Conservation (phyloP, 2,329 filamentous ascomycete species). For the Microascus cirrosus region DNA sequence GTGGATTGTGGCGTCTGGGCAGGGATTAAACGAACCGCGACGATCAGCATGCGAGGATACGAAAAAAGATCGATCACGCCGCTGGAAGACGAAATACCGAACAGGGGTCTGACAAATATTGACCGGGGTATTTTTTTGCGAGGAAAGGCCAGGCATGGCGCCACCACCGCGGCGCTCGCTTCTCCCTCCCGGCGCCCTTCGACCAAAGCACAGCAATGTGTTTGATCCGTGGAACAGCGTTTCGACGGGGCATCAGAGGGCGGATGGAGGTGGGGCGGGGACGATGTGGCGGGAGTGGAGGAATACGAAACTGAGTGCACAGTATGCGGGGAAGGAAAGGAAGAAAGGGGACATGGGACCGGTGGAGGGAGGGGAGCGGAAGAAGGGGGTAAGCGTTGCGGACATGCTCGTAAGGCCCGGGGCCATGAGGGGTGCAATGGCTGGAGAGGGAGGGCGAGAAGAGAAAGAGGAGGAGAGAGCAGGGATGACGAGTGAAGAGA, state of each 20-base stretch:
- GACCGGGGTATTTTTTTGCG: too few relatives aligned
- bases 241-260: conserved; percentile 67
- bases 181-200: conserved; percentile 24
- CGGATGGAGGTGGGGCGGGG: conserved; percentile 51
- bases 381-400: conserved; percentile 30
- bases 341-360: conserved; percentile 27
- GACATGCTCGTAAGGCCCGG: conserved; percentile 42
- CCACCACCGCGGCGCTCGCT: conserved; percentile 19
- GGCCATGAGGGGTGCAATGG: conserved; percentile 22
- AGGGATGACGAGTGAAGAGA: conserved; percentile 13
- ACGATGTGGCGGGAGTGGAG: conserved; percentile 57
- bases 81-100: too few relatives aligned
- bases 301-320: conserved; percentile 55
- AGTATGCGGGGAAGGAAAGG: conserved; percentile 49
- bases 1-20: too few relatives aligned
- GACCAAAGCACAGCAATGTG: conserved; percentile 7
- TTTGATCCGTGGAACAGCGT: conserved; percentile 66
- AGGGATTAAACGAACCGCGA: too few relatives aligned
- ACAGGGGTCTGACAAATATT: too few relatives aligned
- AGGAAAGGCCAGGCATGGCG: not conserved
- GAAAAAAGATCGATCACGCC: too few relatives aligned
- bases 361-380: conserved; percentile 19
- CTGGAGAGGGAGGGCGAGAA: conserved; percentile 7
- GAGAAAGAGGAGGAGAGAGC: conserved; percentile 4
- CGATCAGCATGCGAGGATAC: too few relatives aligned